phyloP scores from a whole-genome alignment of 306 rosid species.

The Cicer bijugum region DNA sequence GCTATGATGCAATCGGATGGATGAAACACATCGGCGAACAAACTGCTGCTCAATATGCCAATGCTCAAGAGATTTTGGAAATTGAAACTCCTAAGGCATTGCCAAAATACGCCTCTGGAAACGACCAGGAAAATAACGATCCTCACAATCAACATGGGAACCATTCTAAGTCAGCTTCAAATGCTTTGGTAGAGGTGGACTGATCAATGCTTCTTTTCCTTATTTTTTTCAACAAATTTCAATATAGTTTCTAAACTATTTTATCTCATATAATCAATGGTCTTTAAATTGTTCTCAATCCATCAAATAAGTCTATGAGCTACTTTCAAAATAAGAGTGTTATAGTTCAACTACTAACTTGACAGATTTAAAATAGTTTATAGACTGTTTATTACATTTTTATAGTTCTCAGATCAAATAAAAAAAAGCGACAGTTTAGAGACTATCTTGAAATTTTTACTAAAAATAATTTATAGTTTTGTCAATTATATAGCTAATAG shows the following conservation, averaged over 20 bases:
- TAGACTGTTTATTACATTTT: too few relatives aligned
- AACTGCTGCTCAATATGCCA: conserved; percentile 84
- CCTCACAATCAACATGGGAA: conserved; percentile 44
- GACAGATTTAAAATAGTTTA: background rate
- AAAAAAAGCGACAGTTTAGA: too few relatives aligned
- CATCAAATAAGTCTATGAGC: too few relatives aligned
- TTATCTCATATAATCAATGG: too few relatives aligned
- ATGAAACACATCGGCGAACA: conserved; percentile 90
- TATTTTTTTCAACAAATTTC: background rate
- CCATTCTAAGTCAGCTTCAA: conserved; percentile 57
- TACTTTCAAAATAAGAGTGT: background rate
- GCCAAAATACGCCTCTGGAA: conserved; percentile 42
- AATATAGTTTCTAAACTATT: background rate
- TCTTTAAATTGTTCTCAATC: too few relatives aligned
- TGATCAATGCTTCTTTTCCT: background rate
- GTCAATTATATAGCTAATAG: background rate
- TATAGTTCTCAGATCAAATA: too few relatives aligned
- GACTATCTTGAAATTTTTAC: too few relatives aligned
- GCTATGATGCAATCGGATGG: conserved; percentile 90
- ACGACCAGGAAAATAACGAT: conserved; percentile 46
- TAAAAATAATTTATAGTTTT: too few relatives aligned
- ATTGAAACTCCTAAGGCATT: conserved; percentile 70
- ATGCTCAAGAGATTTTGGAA: conserved; percentile 76
- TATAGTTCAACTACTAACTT: background rate
- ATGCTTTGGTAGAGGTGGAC: conserved; percentile 58